Base-by-base conservation (phyloP, 2,329 filamentous ascomycete species). In the Dothistroma septosporum region DNA sequence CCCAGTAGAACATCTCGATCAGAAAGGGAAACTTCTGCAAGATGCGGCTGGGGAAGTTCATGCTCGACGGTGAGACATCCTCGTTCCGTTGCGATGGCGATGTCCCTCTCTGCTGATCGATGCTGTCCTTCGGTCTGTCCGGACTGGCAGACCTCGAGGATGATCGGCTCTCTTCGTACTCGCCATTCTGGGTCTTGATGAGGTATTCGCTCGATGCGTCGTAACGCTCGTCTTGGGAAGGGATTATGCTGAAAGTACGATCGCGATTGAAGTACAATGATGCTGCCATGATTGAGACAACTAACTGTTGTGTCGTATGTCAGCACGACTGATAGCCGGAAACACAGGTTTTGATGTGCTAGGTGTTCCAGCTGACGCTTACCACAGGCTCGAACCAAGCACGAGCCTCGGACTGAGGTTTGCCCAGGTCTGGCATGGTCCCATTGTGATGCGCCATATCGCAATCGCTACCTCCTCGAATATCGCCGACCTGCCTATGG, bases 1-100 rank as follows among this genome's bases (percentile, higher is more conserved):
- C 79, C 87, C 87, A 89, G 76, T 89, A 89, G 72, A 89, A 88
- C 85, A 89, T 89, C 73, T 89, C 87, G 53, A 89, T 80, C 58
- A 89, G 73, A 70, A 89, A 89, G 4, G 87, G 87, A 65, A 85
- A 88, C 69, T 86, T 86, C 71, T 87, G 83, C 61, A 89, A 77
- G 58, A 88, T 79, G 28, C 85, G 79, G 62, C 83, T 87, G 71
- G 88, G 86, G 53, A 82, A 72, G 70, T 87, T 67, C 60, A 67
- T 62, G 19, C 57, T 61, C 19, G 58, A 21, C 5, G 47, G 54
- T 9, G 53, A 31, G n/a, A 44, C 54, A n/a, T 33, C 37, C 5
- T 46, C 44, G 1, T 35, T 14, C 58, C 58, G 82, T 82, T 6
- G 84, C 82, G 79, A 72, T 57, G 62, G 58, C 31, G 53, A 78